A percentile compares a stretch with the other conserved stretches of the same genome.
phyloP scores from a whole-genome alignment of 306 rosid genomes.

The Inga laurina region DNA sequence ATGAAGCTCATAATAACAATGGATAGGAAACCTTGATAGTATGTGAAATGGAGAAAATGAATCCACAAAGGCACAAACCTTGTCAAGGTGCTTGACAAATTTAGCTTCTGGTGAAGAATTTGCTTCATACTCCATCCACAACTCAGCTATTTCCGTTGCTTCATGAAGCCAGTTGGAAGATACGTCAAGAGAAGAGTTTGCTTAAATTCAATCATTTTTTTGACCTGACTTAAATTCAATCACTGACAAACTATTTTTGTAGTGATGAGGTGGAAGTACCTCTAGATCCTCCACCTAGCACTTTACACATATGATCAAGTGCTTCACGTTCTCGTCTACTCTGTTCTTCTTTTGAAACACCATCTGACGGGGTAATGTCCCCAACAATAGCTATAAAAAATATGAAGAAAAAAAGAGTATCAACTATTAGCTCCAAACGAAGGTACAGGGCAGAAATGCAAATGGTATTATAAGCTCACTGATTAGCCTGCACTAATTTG shows the following conservation, averaged over 20 bases:
- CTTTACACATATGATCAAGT: constrained; percentile 81
- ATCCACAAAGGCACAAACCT: constrained; percentile 41
- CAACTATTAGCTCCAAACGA: background rate
- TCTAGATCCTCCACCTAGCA: constrained; percentile 89
- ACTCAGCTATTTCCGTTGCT: constrained; percentile 79
- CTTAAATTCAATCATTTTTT: background rate
- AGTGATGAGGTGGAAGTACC: constrained; percentile 44
- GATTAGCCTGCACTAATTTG: constrained; percentile 7
- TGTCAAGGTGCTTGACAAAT: constrained; percentile 91
- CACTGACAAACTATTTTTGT: constrained; percentile 18
- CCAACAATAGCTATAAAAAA: constrained; percentile 82
- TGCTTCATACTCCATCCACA: constrained; percentile 88
- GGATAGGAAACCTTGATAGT: constrained; percentile 13
- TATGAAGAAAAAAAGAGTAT: background rate
- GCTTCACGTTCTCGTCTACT: constrained; percentile 73
- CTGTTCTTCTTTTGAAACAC: constrained; percentile 80
- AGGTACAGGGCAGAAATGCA: background rate
- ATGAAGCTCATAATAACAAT: constrained; percentile 7
- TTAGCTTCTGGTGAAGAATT: constrained; percentile 83
- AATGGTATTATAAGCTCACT: background rate
- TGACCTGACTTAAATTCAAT: background rate
- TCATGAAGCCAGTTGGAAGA: constrained; percentile 29
- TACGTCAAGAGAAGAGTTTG: constrained; percentile 21
- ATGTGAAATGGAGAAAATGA: constrained; percentile 15
- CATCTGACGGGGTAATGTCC: constrained; percentile 84